These are phyloP conservation scores for Mortierella sp. DNA, from an alignment of 371 early-diverging fungal species.

Conservation along the genomic window DNA sequence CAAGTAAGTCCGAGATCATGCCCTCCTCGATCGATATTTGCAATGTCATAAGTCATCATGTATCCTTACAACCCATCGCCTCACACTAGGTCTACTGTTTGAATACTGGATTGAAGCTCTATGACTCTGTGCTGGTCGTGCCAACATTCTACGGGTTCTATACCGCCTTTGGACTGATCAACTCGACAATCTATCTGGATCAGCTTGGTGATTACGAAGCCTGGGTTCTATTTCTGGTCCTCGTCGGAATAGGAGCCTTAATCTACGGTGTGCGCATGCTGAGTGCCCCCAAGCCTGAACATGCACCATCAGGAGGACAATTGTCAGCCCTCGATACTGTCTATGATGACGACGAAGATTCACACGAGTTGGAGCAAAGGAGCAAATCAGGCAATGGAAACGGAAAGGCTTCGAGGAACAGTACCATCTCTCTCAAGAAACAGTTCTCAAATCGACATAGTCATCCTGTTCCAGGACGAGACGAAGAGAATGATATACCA, in stretches of 20 bases:
- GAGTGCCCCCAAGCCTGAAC: constrained; percentile 66
- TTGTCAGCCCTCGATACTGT: constrained; percentile 15
- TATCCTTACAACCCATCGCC: no score
- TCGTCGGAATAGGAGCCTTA: constrained; percentile 66
- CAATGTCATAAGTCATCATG: neutral
- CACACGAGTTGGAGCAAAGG: constrained; percentile 38
- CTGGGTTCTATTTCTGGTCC: constrained; percentile 67
- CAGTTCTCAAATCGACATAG: constrained; percentile 20
- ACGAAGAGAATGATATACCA: constrained; percentile 35
- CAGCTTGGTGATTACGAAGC: constrained; percentile 66
- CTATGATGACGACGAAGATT: constrained; percentile 44
- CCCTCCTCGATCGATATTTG: neutral
- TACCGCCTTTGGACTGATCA: constrained; percentile 71
- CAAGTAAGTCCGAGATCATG: constrained; percentile 56
- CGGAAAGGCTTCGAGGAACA: constrained; percentile 10
- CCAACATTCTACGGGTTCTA: constrained; percentile 79
- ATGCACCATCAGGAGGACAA: constrained; percentile 23
- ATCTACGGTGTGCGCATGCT: constrained; percentile 67
- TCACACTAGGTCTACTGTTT: constrained; percentile 69
- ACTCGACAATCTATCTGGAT: constrained; percentile 72
- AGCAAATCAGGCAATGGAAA: constrained; percentile 22
- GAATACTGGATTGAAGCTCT: constrained; percentile 72
- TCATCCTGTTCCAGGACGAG: constrained; percentile 14
- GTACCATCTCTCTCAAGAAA: constrained; percentile 26
- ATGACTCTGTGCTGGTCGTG: constrained; percentile 73